Conservation (phyloP, 2,329 filamentous ascomycete species). For the Lachnellula hyalina region DNA sequence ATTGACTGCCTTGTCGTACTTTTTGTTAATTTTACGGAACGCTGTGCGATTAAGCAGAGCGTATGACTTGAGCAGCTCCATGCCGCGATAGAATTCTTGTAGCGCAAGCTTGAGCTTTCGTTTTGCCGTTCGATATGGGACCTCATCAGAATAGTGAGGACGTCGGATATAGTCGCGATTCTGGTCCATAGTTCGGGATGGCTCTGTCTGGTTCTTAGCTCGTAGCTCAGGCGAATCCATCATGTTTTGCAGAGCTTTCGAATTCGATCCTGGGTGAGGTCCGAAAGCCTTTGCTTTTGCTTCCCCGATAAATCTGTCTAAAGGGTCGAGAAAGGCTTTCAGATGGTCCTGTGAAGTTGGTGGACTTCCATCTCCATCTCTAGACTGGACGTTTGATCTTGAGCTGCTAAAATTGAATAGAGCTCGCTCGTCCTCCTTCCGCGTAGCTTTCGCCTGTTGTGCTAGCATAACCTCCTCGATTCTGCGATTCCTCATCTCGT, state of each 20-base stretch:
- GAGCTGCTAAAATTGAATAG: slow-evolving; percentile 13
- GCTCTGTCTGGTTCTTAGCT: slow-evolving; percentile 36
- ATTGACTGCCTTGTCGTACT: slow-evolving; percentile 88
- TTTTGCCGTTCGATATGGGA: slow-evolving; percentile 84
- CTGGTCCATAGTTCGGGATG: slow-evolving; percentile 18
- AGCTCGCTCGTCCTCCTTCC: slow-evolving; percentile 18
- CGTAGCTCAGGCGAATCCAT: slow-evolving; percentile 28
- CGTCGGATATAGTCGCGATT: slow-evolving; percentile 46
- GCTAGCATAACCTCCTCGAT: slow-evolving; percentile 56
- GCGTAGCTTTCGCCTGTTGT: slow-evolving; percentile 20
- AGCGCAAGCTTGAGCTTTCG: slow-evolving; percentile 85
- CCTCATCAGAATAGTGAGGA: slow-evolving; percentile 48
- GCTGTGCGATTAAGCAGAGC: slow-evolving; percentile 85
- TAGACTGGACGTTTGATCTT: slow-evolving; percentile 14
- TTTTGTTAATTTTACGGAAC: slow-evolving; percentile 97
- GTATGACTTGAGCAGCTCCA: slow-evolving; percentile 90
- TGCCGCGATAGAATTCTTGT: slow-evolving; percentile 86
- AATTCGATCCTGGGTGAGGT: slow-evolving; percentile 51
- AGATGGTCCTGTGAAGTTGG: slow-evolving; percentile 23
- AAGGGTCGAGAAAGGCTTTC: slow-evolving; percentile 45
- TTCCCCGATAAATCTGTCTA: slow-evolving; percentile 30
- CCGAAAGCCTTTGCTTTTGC: slow-evolving; percentile 44
- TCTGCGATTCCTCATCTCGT: slow-evolving; percentile 85
- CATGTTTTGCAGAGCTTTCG: slow-evolving; percentile 53
- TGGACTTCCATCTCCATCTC: slow-evolving; percentile 11